Evolutionary conservation across 2,329 filamentous ascomycete species (phyloP), one percentile per base, ranked within the genome.

Genomic region (Colletotrichum cordylinicola): DNA sequence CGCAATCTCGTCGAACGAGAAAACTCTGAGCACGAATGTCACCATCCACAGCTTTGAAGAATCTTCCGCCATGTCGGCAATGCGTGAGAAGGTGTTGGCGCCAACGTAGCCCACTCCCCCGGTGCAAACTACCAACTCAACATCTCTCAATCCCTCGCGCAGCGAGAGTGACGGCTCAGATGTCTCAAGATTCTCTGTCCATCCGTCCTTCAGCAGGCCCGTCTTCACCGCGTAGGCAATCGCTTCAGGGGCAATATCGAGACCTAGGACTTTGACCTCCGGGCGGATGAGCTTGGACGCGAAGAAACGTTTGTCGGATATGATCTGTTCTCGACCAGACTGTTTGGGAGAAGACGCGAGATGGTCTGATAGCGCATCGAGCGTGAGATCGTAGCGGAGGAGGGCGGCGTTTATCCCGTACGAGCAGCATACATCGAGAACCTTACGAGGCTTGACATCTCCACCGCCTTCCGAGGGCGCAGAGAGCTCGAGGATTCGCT

Each of bases 341-440:
- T 6, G 52, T 18, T n/a, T 48, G 4, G 52, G 24, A 18, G 12
- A 70, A 5, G 58, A 70, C 4, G 43, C 72, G 21, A 66, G 65
- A 31, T 74, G 43, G 13, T 16, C 7, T 5, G 27, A 24, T 27
- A 74, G 27, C 2, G 8, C 16, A 18, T 72, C 60, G 5, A 74
- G 43, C 8, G 33, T 52, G n/a, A 71, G 15, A 4, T 66, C 37
- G 60, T 37, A 31, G 24, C 72, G 67, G 35, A 74, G 58, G 16
- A 74, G 67, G 2, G 72, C 72, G 6, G 67, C 67, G 60, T 74
- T 74, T 37, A 71, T 74, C 5, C 72, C 72, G 58, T 74, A 74
- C 6, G 60, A 70, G 24, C 67, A 74, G 67, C 72, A 72, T 0
- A 74, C 67, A 4, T 74, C 72, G 5, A 74, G 60, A 3, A 74